Base-by-base conservation (phyloP, 495 filamentous ascomycete species). In the Usnea hakonensis region DNA sequence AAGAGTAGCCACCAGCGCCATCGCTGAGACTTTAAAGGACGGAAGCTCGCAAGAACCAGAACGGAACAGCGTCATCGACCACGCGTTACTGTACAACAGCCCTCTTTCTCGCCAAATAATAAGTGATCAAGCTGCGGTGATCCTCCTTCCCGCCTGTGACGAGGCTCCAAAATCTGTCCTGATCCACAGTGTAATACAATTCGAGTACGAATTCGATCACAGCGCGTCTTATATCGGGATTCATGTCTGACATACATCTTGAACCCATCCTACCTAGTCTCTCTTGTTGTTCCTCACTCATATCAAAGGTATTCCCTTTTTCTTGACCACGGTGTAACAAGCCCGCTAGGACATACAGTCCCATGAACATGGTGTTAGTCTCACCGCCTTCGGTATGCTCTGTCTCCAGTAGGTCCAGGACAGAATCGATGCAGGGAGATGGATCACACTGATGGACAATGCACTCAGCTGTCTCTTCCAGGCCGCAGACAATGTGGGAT, bases 151-250 rank as follows among this genome's bases (percentile, higher is more conserved):
- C 78, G 3, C 78, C 78, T 61, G 79, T 84, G 54, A 90, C 72
- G 33, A 83, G 75, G 40, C 81, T 77, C 80, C 88, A 89, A 69
- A 90, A 90, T 48, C 75, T 70, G 17, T 78, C 75, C 57, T 87
- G 85, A 19, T 83, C 82, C 28, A 91, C 78, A 57, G 86, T 78
- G 33, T 82, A 79, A 65, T 92, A 86, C 63, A 97, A 72, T 60
- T 81, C 84, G 2, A 93, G 84, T 64, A 89, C 91, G 30, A 95
- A 76, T 66, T 89, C 82, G 8, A 90, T 85, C 9, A 86, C 88
- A 62, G 90, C 87, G 73, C 88, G 87, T 28, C 92, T 76, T 3
- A 96, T 85, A 65, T 90, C 90, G 40, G 87, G 82, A 58, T 93
- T 87, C n/a, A 76, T 70, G 66, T 86, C 86, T 54, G 86, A 82